These are phyloP conservation scores for Davidsoniella australis DNA, from an alignment of 2,329 filamentous ascomycete genomes.

Conservation along the genomic window DNA sequence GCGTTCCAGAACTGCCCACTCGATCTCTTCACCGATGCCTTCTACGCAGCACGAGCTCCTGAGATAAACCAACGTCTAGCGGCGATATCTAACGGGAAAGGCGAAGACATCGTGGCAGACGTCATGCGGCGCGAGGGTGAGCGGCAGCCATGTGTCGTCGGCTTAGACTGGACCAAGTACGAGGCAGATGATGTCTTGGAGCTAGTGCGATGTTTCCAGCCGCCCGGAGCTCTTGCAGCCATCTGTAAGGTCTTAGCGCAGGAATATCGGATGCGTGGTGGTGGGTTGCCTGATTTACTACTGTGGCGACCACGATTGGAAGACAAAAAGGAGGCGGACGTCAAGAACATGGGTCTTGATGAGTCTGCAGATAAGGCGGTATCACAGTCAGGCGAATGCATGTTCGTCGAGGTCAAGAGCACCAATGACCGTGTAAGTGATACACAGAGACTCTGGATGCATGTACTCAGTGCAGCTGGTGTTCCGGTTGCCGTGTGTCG, in stretches of 20 bases:
- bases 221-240: conserved; percentile 60
- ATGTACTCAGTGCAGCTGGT: conserved; percentile 73
- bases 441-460: conserved; percentile 91
- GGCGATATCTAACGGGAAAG: conserved; percentile 71
- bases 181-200: conserved; percentile 62
- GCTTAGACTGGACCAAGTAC: conserved; percentile 71
- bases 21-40: conserved; percentile 82
- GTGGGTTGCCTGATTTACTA: conserved; percentile 83
- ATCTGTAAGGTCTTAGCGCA: conserved; percentile 91
- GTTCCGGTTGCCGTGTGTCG: conserved; percentile 70
- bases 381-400: conserved; percentile 34
- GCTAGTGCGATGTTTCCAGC: conserved; percentile 54
- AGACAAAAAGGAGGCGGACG: conserved; percentile 15
- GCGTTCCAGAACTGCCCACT: conserved; percentile 85
- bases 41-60: conserved; percentile 68
- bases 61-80: conserved; percentile 81
- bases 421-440: conserved; percentile 89
- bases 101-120: conserved; percentile 44
- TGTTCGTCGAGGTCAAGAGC: conserved; percentile 68
- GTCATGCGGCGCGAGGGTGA: conserved; percentile 54
- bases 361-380: background rate
- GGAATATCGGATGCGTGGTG: conserved; percentile 70
- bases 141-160: conserved; percentile 68
- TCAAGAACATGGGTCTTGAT: background rate
- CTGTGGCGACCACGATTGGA: conserved; percentile 45